These are phyloP conservation scores for Podospora comata DNA, from an alignment of 495 filamentous ascomycete species.

Conservation along the genomic window DNA sequence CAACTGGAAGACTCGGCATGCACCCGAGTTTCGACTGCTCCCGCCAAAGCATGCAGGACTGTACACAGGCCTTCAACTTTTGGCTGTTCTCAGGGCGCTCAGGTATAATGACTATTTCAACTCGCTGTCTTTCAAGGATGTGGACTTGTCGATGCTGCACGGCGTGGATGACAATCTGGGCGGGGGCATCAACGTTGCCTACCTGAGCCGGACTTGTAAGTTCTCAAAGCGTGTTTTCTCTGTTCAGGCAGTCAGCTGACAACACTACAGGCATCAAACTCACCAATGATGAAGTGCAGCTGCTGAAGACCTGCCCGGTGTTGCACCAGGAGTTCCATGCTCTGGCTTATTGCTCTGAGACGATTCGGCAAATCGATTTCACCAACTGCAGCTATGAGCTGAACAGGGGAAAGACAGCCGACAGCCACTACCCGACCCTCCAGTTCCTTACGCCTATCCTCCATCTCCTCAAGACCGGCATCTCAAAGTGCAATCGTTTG, in stretches of 20 bases:
- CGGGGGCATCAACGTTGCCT: conserved; percentile 29
- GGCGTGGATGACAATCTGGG: conserved; percentile 32
- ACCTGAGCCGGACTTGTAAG: conserved; percentile 34
- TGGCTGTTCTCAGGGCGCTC: conserved; percentile 82
- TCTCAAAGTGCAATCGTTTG: conserved; percentile 33
- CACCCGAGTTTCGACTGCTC: conserved; percentile 78
- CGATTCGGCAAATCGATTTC: conserved; percentile 45
- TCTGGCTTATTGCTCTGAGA: conserved; percentile 44
- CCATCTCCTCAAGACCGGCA: conserved; percentile 27
- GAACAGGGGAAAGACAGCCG: conserved; percentile 2
- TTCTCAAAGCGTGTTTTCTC: neutral
- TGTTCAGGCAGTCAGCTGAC: conserved; percentile 12
- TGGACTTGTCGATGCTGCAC: conserved; percentile 54
- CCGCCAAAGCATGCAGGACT: conserved; percentile 56
- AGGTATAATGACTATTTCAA: conserved; percentile 90
- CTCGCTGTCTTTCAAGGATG: conserved; percentile 76
- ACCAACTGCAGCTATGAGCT: conserved; percentile 33
- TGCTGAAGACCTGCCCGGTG: conserved; percentile 38
- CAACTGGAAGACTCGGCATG: conserved; percentile 71
- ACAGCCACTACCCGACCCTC: conserved; percentile 14
- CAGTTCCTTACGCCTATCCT: conserved; percentile 37
- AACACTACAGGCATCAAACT: conserved; percentile 27
- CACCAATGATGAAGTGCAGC: conserved; percentile 34
- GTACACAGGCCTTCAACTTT: conserved; percentile 71
- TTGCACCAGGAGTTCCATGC: conserved; percentile 49